phyloP scores from a whole-genome alignment of 768 basidiomycete species.

The Lactarius psammicola region DNA sequence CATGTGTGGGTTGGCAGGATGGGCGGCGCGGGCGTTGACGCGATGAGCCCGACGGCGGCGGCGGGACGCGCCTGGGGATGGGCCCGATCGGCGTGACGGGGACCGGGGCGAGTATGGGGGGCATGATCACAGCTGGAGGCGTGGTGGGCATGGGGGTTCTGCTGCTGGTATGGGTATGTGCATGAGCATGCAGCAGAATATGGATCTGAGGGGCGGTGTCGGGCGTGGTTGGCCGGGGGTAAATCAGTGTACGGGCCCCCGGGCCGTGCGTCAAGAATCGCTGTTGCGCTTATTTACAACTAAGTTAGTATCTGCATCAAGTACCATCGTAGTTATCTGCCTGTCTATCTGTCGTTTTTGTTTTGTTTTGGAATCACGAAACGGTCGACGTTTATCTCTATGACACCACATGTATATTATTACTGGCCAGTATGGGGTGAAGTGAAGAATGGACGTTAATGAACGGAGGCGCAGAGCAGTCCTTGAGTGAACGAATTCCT shows the following conservation, averaged over 20 bases:
- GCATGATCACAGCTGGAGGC: constrained; percentile 35
- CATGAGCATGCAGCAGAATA: constrained; percentile 35
- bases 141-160: constrained; percentile 24
- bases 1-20: constrained; percentile 29
- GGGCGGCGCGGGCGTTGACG: constrained; percentile 59
- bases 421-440: too few species aligned
- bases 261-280: background rate
- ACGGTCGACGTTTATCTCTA: background rate
- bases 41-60: constrained; percentile 41
- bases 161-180: constrained; percentile 32
- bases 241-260: constrained; percentile 49
- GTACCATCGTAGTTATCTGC: background rate
- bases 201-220: constrained; percentile 42
- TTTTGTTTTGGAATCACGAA: background rate
- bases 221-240: constrained; percentile 50
- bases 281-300: background rate
- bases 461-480: too few species aligned
- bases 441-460: too few species aligned
- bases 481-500: too few species aligned
- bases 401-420: background rate
- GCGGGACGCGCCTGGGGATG: constrained; percentile 36
- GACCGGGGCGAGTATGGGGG: constrained; percentile 13
- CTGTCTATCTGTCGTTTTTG: background rate
- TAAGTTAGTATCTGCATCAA: background rate
- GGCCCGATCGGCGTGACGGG: constrained; percentile 30